Evolutionary conservation across 768 basidiomycete species (phyloP), one percentile per base, ranked within the genome.

Genomic region (Pseudohyphozyma bogoriensis): DNA sequence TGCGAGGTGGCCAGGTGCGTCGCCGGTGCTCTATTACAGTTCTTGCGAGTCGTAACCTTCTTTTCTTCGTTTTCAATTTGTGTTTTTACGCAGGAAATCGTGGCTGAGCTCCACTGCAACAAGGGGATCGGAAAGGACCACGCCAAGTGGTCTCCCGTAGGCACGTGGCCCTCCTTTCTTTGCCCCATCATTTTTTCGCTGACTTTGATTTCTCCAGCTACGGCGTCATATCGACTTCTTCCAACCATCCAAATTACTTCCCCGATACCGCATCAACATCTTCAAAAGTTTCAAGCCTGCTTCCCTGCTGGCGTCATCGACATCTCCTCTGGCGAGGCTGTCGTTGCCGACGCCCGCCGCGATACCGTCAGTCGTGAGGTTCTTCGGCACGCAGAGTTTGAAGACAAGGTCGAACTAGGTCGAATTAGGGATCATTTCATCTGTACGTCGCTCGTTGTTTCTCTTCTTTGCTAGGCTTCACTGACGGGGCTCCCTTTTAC

Each of bases 91-190:
- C 61, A 76, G 74, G 78, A 80, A 52, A 77, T 99, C 42, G 80
- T 87, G 44, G 81, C 88, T 76, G 86, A 90, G 69, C 69, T 92
- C 58, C 91, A 97, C 70, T 92, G 90, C 26, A 77, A 91, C 62
- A 97, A 97, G 70, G 87, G 89, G 18, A 82, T 88, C 20, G 91
- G 91, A 20, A 87, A 87, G 69, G 89, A 92, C 63, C 93, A 99
- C 69, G 91, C 95, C 49, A 99, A 99, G 72, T 99, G 88, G 73
- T 88, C 83, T 59, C 91, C 95, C 33, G 95, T 97, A 54, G 89
- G 91, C 87, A 68, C 57, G 76, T 63, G 11, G 11, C 24, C 16
- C 29, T 20, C 22, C 24, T 39, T 62, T 35, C 26, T 13, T 29
- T 49, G 40, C 50, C 18, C 49, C 18, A 24, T 24, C 26, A n/a